Base-by-base conservation (phyloP, 2,329 filamentous ascomycete species). In the Ophiostoma ulmi region DNA sequence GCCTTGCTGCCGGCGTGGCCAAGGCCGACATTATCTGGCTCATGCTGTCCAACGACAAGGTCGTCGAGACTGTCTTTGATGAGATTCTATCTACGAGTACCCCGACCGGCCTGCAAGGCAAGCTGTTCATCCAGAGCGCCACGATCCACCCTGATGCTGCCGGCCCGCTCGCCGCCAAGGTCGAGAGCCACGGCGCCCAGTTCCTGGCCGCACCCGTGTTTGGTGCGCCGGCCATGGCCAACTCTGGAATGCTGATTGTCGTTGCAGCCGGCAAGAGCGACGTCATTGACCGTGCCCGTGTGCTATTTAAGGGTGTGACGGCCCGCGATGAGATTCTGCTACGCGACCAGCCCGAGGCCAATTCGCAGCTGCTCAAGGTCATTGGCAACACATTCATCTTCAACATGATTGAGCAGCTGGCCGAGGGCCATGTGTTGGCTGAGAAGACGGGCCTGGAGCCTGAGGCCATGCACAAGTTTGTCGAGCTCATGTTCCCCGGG, bases 381-480 rank as follows among this genome's bases (percentile, higher is more conserved):
- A 85, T 97, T 22, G 93, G 94, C 71, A 97, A 97, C 79, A 92
- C 91, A 0, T 94, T 97, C 78, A 85, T 97, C 75, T 78, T 96
- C 58, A 91, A 91, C 81, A 94, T 94, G 86, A 86, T 94, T 35
- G 90, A 93, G 77, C 86, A 91, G 69, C 81, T 97, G 4, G 88
- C 91, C 1, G 92, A 97, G 81, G 91, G 89, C 6, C 86, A 94
- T 77, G 87, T 90, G 0, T 80, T 93, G 6, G 92, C 92, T 5
- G 93, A 97, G 79, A 94, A 94, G 79, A 85, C 86, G 0, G 93
- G 93, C 0, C 81, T 97, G 2, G 92, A 92, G 2, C 84, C 84
- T 0, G 86, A 89, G 0, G 86, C 88, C 52, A 80, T 97, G 72
- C 88, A 94, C 78, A 79, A 87, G 64, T 91, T 93, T 77, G 83